These are phyloP conservation scores for Pycnococcus provasolii DNA, from an alignment of 139 green algal species.

Conservation along the genomic window DNA sequence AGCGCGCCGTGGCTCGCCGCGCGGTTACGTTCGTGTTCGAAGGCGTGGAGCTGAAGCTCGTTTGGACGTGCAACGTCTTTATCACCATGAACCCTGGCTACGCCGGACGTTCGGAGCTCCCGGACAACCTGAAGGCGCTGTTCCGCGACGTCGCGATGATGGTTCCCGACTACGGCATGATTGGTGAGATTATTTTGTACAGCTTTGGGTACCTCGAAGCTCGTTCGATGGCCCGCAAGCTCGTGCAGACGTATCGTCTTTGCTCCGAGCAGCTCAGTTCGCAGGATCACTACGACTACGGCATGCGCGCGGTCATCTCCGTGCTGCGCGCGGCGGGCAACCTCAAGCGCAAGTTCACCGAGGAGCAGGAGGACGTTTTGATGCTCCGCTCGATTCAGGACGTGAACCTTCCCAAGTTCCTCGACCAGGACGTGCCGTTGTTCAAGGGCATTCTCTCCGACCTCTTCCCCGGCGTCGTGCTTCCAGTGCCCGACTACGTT, in stretches of 20 bases:
- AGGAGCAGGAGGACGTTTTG: constrained; percentile 45
- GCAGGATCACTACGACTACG: constrained; percentile 73
- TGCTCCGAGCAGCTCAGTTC: constrained; percentile 69
- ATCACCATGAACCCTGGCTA: constrained; percentile 82
- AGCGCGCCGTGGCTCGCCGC: constrained; percentile 55
- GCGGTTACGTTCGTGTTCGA: constrained; percentile 71
- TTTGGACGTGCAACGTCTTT: constrained; percentile 40
- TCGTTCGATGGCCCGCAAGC: constrained; percentile 56
- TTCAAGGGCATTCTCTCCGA: constrained; percentile 61
- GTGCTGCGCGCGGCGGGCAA: constrained; percentile 56
- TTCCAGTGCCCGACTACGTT: constrained; percentile 49
- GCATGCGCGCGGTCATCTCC: constrained; percentile 67
- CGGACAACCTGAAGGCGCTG: constrained; percentile 62
- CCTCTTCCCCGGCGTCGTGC: constrained; percentile 40
- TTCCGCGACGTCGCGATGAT: constrained; percentile 67
- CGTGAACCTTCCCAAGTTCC: constrained; percentile 73
- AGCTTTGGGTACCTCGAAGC: constrained; percentile 54
- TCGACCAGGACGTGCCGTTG: constrained; percentile 63
- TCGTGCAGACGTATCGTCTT: constrained; percentile 70
- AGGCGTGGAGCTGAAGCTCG: constrained; percentile 52
- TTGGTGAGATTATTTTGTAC: constrained; percentile 70
- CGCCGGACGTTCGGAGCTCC: constrained; percentile 60
- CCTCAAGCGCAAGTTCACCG: constrained; percentile 54
- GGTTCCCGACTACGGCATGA: constrained; percentile 71
- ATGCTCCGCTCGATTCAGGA: constrained; percentile 63